Evolutionary conservation across 345 rosid species (phyloP), one percentile per base, ranked within the genome.

Genomic region (Noccaea bulbosa): DNA sequence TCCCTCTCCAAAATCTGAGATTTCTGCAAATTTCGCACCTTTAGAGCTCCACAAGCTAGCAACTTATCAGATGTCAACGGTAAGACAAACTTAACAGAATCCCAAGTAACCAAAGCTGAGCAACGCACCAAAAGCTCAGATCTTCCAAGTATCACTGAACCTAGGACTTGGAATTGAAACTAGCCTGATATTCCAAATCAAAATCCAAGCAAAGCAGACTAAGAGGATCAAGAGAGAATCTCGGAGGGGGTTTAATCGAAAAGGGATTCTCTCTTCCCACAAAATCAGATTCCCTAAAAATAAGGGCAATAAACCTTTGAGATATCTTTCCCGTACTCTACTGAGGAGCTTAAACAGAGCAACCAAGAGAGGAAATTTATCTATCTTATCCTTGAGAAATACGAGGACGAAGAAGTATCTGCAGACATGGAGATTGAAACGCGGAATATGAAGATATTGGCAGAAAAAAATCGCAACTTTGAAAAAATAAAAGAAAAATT

Each of bases 211-310:
- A 49, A 77, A 61, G 54, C 32, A 69, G 53, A 79, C 80, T 70
- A 59, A 17, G 78, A 64, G 74, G 79, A 79, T 75, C 77, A 15
- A 57, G 67, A 41, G 72, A 66, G 7, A 74, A 44, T 60, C 44
- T 22, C 33, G 38, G 22, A 20, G 22, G 56, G 43, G 63, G 33
- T 10, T 9, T 48, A 51, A 80, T 76, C 82, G 77, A 76, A 79
- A 72, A 72, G 73, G 58, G 76, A 81, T 79, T 82, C 80, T 80
- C 85, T 74, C 83, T 79, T 27, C 73, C 57, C 67, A 73, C 82
- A 69, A 77, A 57, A 74, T 77, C 82, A 81, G 81, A 70, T 73
- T 84, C 78, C 74, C 72, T 58, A 22, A 33, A 33, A 73, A 30
- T 40, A 57, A 73, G 67, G 61, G n/a, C 3, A 34, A 57, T 4